Evolutionary conservation across 2,329 filamentous ascomycete species (phyloP).

Genomic region (Dactylellina haptotyla): DNA sequence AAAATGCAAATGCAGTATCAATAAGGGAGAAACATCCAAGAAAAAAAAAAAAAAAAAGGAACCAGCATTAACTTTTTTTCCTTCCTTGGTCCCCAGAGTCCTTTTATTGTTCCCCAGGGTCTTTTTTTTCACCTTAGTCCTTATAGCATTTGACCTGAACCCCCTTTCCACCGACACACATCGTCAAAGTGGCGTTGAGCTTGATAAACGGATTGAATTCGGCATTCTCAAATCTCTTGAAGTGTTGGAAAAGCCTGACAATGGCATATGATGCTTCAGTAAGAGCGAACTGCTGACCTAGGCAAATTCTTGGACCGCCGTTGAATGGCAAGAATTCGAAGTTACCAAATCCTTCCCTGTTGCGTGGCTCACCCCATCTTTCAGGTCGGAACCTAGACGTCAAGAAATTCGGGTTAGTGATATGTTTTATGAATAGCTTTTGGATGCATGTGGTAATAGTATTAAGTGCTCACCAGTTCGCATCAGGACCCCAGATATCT

Average conservation of each 20-base stretch:
- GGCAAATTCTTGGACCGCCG: conserved; percentile 64
- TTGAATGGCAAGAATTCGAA: conserved; percentile 64
- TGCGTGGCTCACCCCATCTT: conserved; percentile 43
- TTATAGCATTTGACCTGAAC: conserved; percentile 38
- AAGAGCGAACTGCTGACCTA: conserved; percentile 63
- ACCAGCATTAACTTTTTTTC: no score
- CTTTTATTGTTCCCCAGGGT: neutral
- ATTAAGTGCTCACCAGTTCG: conserved; percentile 34
- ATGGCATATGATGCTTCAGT: conserved; percentile 60
- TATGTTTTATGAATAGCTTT: neutral
- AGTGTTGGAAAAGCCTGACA: conserved; percentile 60
- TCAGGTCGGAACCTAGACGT: conserved; percentile 46
- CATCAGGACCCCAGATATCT: conserved; percentile 55
- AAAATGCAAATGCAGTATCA: neutral
- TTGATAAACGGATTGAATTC: conserved; percentile 54
- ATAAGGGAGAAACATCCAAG: no score
- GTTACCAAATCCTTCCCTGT: conserved; percentile 31
- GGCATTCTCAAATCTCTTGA: conserved; percentile 58
- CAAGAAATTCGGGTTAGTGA: neutral
- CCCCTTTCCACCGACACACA: conserved; percentile 48
- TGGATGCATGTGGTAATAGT: neutral
- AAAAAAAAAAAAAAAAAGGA: no score
- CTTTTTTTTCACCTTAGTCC: conserved; percentile 15
- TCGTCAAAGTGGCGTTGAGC: conserved; percentile 54
- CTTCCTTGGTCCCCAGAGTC: no score